Conservation (phyloP, 257 asterid genomes). For the Galeopsis tetrahit region DNA sequence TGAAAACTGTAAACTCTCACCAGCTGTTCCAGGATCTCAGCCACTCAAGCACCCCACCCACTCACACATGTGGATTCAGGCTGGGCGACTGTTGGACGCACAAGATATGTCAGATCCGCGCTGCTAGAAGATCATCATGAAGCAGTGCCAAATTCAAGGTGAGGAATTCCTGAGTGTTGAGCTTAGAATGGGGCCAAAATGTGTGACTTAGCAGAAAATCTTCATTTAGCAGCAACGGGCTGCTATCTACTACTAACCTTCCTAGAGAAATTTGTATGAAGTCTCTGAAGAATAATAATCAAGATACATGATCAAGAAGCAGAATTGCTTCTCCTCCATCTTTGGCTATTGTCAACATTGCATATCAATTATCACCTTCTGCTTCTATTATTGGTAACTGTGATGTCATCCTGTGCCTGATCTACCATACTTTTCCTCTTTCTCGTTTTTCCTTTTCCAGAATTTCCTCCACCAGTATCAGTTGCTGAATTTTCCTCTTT, state of each 20-base stretch:
- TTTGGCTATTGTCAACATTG: slow-evolving; percentile 34
- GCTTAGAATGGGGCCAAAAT: slow-evolving; percentile 16
- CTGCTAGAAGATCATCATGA: slow-evolving; percentile 5
- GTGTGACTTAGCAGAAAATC: slow-evolving; percentile 13
- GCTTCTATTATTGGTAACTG: slow-evolving; percentile 20
- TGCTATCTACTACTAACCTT: neutral
- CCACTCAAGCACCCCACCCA: neutral
- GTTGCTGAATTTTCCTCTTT: slow-evolving; percentile 1
- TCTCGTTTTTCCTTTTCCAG: slow-evolving; percentile 32
- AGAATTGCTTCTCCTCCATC: slow-evolving; percentile 39
- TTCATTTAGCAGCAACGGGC: neutral
- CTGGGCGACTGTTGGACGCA: neutral
- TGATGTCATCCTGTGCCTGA: slow-evolving; percentile 19
- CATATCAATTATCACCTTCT: slow-evolving; percentile 29
- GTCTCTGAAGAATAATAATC: slow-evolving; percentile 11
- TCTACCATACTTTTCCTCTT: slow-evolving; percentile 36
- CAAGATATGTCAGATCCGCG: neutral
- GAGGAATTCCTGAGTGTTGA: neutral
- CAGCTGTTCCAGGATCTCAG: neutral
- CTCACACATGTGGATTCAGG: neutral
- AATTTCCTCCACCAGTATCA: slow-evolving; percentile 35
- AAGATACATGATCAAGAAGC: slow-evolving; percentile 29
- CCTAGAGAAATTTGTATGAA: slow-evolving; percentile 18
- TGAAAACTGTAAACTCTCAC: neutral
- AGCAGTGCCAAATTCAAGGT: neutral